These are phyloP conservation scores for Takashimella tepidaria DNA, from an alignment of 1,284 basidiomycete species.

Conservation along the genomic window DNA sequence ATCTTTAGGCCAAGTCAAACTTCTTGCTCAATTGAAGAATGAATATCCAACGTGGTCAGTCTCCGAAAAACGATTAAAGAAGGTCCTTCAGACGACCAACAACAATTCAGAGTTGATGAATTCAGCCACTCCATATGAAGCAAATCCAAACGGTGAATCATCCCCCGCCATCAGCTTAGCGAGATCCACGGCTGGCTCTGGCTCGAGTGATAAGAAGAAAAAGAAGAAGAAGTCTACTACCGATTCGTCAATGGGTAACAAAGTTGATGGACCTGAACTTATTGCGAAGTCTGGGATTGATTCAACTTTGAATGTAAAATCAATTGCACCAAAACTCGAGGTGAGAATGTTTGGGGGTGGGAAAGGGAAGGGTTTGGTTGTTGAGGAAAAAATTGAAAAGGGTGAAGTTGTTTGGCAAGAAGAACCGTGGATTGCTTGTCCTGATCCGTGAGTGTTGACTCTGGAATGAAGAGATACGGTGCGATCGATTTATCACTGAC, in stretches of 20 bases:
- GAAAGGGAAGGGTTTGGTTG: constrained; percentile 80
- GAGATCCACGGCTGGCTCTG: constrained; percentile 15
- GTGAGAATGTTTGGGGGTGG: constrained; percentile 63
- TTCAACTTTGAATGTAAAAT: constrained; percentile 57
- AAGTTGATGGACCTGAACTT: constrained; percentile 30
- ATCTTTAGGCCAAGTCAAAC: constrained; percentile 62
- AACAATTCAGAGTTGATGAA: no score
- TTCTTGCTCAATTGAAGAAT: constrained; percentile 60
- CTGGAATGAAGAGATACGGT: no score
- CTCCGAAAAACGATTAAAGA: constrained; percentile 72
- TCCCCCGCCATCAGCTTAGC: background rate
- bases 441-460: constrained; percentile 38
- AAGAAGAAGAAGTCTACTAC: constrained; percentile 1
- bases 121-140: no score
- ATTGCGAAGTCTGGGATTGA: constrained; percentile 64
- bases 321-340: constrained; percentile 61
- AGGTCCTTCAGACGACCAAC: constrained; percentile 50
- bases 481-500: no score
- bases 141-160: constrained; percentile 4
- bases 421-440: constrained; percentile 48
- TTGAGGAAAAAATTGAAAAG: constrained; percentile 59
- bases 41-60: constrained; percentile 64
- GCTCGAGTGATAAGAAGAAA: constrained; percentile 12
- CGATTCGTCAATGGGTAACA: background rate
- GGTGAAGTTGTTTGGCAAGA: constrained; percentile 80